Evolutionary conservation across 352 stramenopile genomes (phyloP).

Genomic region (Pythium angustatum): DNA sequence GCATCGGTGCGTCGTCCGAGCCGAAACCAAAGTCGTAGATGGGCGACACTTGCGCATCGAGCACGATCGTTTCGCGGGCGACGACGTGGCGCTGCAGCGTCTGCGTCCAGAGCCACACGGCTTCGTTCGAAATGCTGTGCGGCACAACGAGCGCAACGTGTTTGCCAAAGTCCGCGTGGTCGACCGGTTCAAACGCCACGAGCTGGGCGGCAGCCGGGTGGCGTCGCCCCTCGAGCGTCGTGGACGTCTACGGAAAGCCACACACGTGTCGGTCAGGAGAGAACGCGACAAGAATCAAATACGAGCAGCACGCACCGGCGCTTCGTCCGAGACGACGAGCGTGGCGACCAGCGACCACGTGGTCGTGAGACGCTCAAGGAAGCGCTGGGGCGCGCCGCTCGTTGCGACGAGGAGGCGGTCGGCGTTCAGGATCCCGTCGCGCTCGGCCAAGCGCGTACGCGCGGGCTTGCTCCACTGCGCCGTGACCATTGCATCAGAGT

Average conservation of each 20-base stretch:
- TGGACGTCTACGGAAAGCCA: background rate
- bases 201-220: slow-evolving; percentile 35
- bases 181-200: slow-evolving; percentile 39
- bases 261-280: background rate
- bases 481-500: background rate
- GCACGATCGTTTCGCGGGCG: slow-evolving; percentile 49
- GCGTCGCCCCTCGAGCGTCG: slow-evolving; percentile 22
- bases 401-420: slow-evolving; percentile 56
- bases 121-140: slow-evolving; percentile 40
- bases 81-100: slow-evolving; percentile 43
- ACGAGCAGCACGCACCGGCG: slow-evolving; percentile 35
- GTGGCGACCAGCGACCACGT: slow-evolving; percentile 50
- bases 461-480: slow-evolving; percentile 54
- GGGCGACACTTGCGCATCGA: slow-evolving; percentile 58
- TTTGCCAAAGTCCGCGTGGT: slow-evolving; percentile 37
- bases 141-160: slow-evolving; percentile 44
- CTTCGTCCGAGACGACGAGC: slow-evolving; percentile 54
- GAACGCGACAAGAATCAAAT: background rate
- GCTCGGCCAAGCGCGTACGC: slow-evolving; percentile 28
- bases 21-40: slow-evolving; percentile 50
- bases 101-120: slow-evolving; percentile 55
- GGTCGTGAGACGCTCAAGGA: slow-evolving; percentile 46
- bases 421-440: slow-evolving; percentile 16
- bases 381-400: slow-evolving; percentile 42
- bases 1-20: slow-evolving; percentile 35